These are phyloP conservation scores for Aspergillus biplanus DNA, from an alignment of 495 filamentous ascomycete genomes.

Conservation along the genomic window DNA sequence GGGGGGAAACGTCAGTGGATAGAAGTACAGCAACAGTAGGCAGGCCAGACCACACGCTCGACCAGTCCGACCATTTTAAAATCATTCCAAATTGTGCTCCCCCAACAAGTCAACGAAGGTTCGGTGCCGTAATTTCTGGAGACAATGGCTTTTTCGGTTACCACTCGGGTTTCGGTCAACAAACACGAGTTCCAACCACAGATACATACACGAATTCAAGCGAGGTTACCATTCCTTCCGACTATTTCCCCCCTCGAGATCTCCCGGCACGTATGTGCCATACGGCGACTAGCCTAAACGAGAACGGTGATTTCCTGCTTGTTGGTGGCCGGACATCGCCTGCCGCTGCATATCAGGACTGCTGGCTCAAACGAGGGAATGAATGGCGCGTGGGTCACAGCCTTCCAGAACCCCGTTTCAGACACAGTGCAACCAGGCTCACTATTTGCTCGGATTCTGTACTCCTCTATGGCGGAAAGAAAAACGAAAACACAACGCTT, in stretches of 20 bases:
- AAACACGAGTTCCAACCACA: slow-evolving; percentile 60
- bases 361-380: slow-evolving; percentile 67
- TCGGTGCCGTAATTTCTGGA: slow-evolving; percentile 49
- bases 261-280: slow-evolving; percentile 72
- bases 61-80: slow-evolving; percentile 26
- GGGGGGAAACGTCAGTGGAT: slow-evolving; percentile 6
- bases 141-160: slow-evolving; percentile 43
- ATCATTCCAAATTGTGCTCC: slow-evolving; percentile 26
- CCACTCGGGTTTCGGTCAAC: slow-evolving; percentile 66
- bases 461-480: slow-evolving; percentile 74
- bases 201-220: slow-evolving; percentile 55
- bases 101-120: slow-evolving; percentile 37
- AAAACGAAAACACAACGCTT: slow-evolving; percentile 56
- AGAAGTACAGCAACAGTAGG: not conserved
- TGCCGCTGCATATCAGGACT: slow-evolving; percentile 64
- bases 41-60: not conserved
- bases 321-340: slow-evolving; percentile 83
- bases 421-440: slow-evolving; percentile 65
- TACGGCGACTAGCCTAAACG: slow-evolving; percentile 63
- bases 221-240: slow-evolving; percentile 24
- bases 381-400: slow-evolving; percentile 65
- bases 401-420: slow-evolving; percentile 67
- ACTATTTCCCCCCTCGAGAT: slow-evolving; percentile 39
- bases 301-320: slow-evolving; percentile 55
- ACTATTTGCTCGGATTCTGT: slow-evolving; percentile 49